Percentiles rank a stretch among this genome's conserved stretches.
Conservation (phyloP, 2,329 filamentous ascomycete species). For the Aspergillus latus region DNA sequence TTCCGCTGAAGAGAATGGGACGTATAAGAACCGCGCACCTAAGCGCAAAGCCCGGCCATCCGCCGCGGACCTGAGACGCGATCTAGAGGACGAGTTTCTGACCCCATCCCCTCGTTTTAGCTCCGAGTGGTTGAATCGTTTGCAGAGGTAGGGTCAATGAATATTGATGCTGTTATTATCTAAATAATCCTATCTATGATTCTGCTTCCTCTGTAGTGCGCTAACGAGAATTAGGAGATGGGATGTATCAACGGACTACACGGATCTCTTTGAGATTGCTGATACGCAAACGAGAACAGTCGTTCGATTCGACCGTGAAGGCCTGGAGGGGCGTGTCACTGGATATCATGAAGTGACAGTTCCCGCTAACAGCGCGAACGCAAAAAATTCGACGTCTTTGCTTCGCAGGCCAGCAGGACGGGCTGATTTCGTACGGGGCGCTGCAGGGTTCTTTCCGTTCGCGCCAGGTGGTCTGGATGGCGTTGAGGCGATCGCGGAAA, state of each 20-base stretch:
- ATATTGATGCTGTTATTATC: not conserved
- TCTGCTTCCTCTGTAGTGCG: no score
- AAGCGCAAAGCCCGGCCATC: slow-evolving; percentile 48
- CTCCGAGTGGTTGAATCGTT: slow-evolving; percentile 77
- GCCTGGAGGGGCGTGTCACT: slow-evolving; percentile 86
- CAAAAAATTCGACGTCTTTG: slow-evolving; percentile 92
- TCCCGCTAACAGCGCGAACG: slow-evolving; percentile 81
- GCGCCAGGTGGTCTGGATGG: slow-evolving; percentile 85
- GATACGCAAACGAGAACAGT: slow-evolving; percentile 94
- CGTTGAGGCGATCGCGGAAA: slow-evolving; percentile 78
- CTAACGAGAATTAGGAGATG: slow-evolving; percentile 56
- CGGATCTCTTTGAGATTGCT: slow-evolving; percentile 81
- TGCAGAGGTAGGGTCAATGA: slow-evolving; percentile 67
- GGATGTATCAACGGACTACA: slow-evolving; percentile 77
- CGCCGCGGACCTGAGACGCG: slow-evolving; percentile 63
- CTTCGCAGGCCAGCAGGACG: slow-evolving; percentile 80
- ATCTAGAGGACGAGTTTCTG: slow-evolving; percentile 75
- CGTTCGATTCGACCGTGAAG: slow-evolving; percentile 86
- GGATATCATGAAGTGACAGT: slow-evolving; percentile 94
- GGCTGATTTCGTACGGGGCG: slow-evolving; percentile 89
- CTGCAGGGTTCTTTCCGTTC: slow-evolving; percentile 91
- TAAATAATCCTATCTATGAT: no score
- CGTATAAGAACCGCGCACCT: slow-evolving; percentile 38
- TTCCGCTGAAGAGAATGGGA: slow-evolving; percentile 30
- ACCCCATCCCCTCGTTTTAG: slow-evolving; percentile 78